These are phyloP conservation scores for Saccharomyces pastorianus DNA, from an alignment of 1,139 yeast genomes.

Conservation along the genomic window DNA sequence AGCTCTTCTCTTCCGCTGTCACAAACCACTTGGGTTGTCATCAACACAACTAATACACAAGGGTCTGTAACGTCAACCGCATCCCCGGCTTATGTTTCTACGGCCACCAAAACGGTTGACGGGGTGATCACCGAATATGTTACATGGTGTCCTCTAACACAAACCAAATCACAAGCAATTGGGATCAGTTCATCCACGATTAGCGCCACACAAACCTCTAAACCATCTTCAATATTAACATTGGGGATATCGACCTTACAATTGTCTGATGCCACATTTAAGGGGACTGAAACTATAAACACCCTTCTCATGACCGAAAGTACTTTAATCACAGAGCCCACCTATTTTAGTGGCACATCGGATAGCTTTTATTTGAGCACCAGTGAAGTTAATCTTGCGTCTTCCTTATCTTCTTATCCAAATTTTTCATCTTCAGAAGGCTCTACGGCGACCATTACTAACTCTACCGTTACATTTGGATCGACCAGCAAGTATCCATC, in stretches of 20 bases:
- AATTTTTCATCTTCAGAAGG: neutral
- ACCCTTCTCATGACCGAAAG: neutral
- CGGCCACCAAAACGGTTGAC: constrained; percentile 37
- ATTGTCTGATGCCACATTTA: neutral
- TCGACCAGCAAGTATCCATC: neutral
- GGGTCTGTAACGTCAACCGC: constrained; percentile 9
- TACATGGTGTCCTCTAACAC: constrained; percentile 39
- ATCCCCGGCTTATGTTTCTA: constrained; percentile 16
- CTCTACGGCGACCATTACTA: neutral
- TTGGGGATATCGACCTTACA: neutral
- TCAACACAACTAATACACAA: neutral
- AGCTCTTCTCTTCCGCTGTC: neutral
- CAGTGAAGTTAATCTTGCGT: neutral
- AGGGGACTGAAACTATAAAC: neutral
- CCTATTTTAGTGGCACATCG: neutral
- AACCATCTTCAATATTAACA: neutral
- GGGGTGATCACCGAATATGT: constrained; percentile 42
- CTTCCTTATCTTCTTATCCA: neutral
- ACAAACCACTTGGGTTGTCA: neutral
- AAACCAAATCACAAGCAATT: neutral
- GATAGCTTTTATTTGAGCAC: neutral
- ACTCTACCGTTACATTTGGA: neutral
- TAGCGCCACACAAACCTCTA: neutral
- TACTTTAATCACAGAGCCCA: neutral
- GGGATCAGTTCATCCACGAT: neutral